Evolutionary conservation across 1,284 basidiomycete genomes (phyloP), one percentile per base, ranked within the genome.

Genomic region (Trametes hirsuta): DNA sequence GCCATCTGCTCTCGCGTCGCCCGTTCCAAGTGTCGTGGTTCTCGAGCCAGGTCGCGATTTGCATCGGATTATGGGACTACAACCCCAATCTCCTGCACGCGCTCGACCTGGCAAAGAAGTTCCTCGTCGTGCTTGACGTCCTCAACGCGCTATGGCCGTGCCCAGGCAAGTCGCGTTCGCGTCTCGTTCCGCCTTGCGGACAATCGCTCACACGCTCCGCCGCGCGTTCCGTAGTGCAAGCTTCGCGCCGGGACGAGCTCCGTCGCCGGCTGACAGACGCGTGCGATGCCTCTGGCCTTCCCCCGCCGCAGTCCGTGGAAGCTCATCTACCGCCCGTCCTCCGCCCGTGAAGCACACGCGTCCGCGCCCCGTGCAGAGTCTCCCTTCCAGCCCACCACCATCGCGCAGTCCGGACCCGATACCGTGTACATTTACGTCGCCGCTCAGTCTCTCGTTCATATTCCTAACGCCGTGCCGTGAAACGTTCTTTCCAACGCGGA

Each of bases 11-110:
- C 45, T 81, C 84, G 14, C 78, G 86, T 25, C 82, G 87, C 0
- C 90, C 90, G 0, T 91, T 84, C 72, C 81, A 87, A 66, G 81
- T 86, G 53, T 80, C 82, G 47, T 92, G 90, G 90, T 90, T 90
- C 69, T 57, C 62, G 34, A 61, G 63, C 41, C 66, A 72, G 52
- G 48, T 66, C 62, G 62, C 49, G 61, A 88, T 88, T 63, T 90
- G 87, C 65, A 74, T 91, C 40, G 76, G 81, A 3, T 68, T 92
- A 24, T 91, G 87, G 86, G 81, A 81, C 49, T 80, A 84, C 62
- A 87, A 91, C 67, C 79, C 75, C 15, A 75, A 79, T 2, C 75
- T 90, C 34, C 71, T 78, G 48, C 79, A 82, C 48, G 86, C 88
- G 14, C 74, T 91, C n/a, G 81, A 88, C 41, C 77, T 91, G 11